phyloP scores from a whole-genome alignment of 495 filamentous ascomycete genomes.

The Penicillium atrosanguineum region DNA sequence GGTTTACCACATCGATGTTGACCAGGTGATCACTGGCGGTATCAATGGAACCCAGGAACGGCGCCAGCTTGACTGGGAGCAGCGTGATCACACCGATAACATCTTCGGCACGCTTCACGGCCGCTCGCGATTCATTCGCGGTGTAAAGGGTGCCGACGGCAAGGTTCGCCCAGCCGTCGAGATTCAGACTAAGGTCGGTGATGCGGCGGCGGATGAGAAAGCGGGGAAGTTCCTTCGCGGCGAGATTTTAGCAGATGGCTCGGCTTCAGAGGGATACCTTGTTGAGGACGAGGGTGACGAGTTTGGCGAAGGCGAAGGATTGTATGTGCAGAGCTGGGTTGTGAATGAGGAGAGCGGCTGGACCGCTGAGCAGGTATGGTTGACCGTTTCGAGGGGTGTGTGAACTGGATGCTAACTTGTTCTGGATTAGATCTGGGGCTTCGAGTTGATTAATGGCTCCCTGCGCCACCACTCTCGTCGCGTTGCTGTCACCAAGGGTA shows the following conservation, averaged over 20 bases:
- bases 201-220: slow-evolving; percentile 41
- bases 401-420: slow-evolving; percentile 7
- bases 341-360: slow-evolving; percentile 40
- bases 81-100: slow-evolving; percentile 71
- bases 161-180: slow-evolving; percentile 36
- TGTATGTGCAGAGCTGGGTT: slow-evolving; percentile 47
- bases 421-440: slow-evolving; percentile 57
- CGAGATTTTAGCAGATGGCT: slow-evolving; percentile 39
- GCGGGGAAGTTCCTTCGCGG: slow-evolving; percentile 45
- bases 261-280: slow-evolving; percentile 33
- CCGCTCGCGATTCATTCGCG: slow-evolving; percentile 53
- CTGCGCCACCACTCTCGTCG: slow-evolving; percentile 67
- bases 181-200: slow-evolving; percentile 31
- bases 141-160: slow-evolving; percentile 31
- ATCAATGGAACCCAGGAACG: slow-evolving; percentile 69
- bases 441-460: slow-evolving; percentile 50
- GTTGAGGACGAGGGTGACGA: slow-evolving; percentile 36
- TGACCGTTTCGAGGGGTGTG: neutral
- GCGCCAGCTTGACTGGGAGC: slow-evolving; percentile 67
- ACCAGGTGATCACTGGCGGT: slow-evolving; percentile 73
- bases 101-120: slow-evolving; percentile 76
- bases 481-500: slow-evolving; percentile 61
- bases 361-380: slow-evolving; percentile 51
- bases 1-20: slow-evolving; percentile 73
- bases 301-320: slow-evolving; percentile 38